phyloP scores from a whole-genome alignment of 2,329 filamentous ascomycete genomes.

The Talaromyces marneffei region DNA sequence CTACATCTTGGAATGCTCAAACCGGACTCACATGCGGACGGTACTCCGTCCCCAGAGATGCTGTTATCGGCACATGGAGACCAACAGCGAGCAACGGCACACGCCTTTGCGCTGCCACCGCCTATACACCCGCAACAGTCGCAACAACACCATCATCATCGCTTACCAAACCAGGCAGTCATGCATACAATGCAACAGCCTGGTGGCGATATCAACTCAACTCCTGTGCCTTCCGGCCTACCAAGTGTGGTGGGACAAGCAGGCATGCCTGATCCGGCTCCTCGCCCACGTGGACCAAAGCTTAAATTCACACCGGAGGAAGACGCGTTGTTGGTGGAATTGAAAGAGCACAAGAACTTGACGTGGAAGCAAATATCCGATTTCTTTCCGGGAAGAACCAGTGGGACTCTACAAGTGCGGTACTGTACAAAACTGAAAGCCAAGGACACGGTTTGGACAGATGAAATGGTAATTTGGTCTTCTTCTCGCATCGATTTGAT shows the following conservation, averaged over 20 bases:
- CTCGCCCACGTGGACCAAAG: conserved; percentile 77
- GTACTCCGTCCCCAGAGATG: conserved; percentile 31
- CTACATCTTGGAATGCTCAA: conserved; percentile 31
- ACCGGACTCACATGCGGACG: conserved; percentile 25
- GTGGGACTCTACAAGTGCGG: conserved; percentile 83
- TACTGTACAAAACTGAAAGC: conserved; percentile 95
- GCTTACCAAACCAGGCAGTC: conserved; percentile 66
- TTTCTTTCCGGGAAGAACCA: conserved; percentile 87
- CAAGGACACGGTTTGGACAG: conserved; percentile 88
- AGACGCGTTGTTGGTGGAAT: conserved; percentile 76
- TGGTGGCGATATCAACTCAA: conserved; percentile 42
- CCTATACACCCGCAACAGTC: conserved; percentile 46
- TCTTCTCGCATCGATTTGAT: no score
- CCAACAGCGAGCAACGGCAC: conserved; percentile 25
- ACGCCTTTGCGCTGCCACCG: conserved; percentile 33
- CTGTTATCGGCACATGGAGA: conserved; percentile 31
- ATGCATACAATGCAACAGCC: conserved; percentile 60
- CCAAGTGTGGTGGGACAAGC: conserved; percentile 81
- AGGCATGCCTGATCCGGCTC: conserved; percentile 80
- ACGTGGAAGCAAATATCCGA: conserved; percentile 98
- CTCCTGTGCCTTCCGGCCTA: conserved; percentile 52
- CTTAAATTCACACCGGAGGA: conserved; percentile 92
- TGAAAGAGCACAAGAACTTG: conserved; percentile 90
- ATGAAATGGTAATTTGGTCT: conserved; percentile 65
- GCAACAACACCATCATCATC: conserved; percentile 67